These are phyloP conservation scores for Acer negundo DNA, from an alignment of 345 rosid genomes.

Conservation along the genomic window DNA sequence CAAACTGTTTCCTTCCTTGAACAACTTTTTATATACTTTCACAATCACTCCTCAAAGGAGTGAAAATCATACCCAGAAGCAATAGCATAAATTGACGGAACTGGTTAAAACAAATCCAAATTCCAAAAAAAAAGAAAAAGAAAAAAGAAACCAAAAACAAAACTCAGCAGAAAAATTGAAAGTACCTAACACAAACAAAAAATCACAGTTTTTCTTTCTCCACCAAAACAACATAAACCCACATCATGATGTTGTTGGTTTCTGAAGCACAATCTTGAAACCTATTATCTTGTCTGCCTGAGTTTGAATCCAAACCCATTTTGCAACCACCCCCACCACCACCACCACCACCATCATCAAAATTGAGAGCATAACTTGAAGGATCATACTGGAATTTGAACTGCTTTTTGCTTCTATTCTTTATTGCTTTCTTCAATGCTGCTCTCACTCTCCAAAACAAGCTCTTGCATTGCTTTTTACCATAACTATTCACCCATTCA, in stretches of 20 bases:
- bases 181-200: background rate
- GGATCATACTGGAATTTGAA: constrained; percentile 89
- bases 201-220: constrained; percentile 8
- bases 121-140: too few relatives aligned
- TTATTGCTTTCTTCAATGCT: constrained; percentile 48
- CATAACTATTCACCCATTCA: constrained; percentile 31
- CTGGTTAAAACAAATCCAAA: background rate
- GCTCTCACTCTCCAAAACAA: constrained; percentile 55
- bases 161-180: background rate
- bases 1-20: background rate
- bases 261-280: constrained; percentile 23
- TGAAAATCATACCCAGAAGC: background rate
- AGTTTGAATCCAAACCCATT: constrained; percentile 18
- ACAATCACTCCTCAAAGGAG: background rate
- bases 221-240: constrained; percentile 54
- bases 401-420: constrained; percentile 31
- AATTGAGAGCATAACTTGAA: constrained; percentile 77
- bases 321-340: constrained; percentile 27
- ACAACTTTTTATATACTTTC: background rate
- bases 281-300: constrained; percentile 17
- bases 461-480: constrained; percentile 50
- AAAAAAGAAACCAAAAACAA: background rate
- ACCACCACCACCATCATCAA: constrained; percentile 56
- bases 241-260: constrained; percentile 20
- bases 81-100: background rate